phyloP scores from a whole-genome alignment of 164 flowering plant genomes.

The Tetrastigma voinierianum region DNA sequence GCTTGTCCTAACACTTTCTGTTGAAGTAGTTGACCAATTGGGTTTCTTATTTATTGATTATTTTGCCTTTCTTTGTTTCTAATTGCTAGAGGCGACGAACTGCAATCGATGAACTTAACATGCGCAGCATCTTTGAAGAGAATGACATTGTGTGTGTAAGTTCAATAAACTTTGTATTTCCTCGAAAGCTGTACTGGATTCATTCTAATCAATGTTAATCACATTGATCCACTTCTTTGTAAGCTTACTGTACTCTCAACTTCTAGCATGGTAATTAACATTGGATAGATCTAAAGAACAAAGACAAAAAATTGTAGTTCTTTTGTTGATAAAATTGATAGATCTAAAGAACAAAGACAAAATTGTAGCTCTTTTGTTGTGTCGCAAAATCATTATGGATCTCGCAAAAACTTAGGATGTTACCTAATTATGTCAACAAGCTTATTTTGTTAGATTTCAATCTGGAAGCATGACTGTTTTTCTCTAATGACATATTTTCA shows the following conservation, averaged over 20 bases:
- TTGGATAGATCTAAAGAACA: too few species aligned
- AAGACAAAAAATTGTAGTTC: too few species aligned
- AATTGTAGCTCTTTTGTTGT: background rate
- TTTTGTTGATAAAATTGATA: too few species aligned
- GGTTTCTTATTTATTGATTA: background rate
- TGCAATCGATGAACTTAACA: slow-evolving; percentile 93
- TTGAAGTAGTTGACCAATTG: too few species aligned
- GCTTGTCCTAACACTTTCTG: background rate
- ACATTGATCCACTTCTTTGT: background rate
- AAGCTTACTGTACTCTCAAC: background rate
- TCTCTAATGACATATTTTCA: slow-evolving; percentile 15
- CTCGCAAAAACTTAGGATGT: too few species aligned
- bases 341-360: background rate
- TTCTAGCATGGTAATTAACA: too few species aligned
- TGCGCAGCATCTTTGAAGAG: slow-evolving; percentile 93
- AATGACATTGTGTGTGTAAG: slow-evolving; percentile 95
- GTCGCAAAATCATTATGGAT: too few species aligned
- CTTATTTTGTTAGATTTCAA: too few species aligned
- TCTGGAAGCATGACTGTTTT: too few species aligned
- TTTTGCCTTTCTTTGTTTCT: slow-evolving; percentile 10
- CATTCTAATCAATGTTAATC: background rate
- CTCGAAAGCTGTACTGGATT: background rate
- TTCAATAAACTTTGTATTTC: slow-evolving; percentile 2
- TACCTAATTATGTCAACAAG: too few species aligned
- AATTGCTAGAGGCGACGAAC: slow-evolving; percentile 83